phyloP scores from a whole-genome alignment of 805 yeast species.

The Myxozyma monticola region DNA sequence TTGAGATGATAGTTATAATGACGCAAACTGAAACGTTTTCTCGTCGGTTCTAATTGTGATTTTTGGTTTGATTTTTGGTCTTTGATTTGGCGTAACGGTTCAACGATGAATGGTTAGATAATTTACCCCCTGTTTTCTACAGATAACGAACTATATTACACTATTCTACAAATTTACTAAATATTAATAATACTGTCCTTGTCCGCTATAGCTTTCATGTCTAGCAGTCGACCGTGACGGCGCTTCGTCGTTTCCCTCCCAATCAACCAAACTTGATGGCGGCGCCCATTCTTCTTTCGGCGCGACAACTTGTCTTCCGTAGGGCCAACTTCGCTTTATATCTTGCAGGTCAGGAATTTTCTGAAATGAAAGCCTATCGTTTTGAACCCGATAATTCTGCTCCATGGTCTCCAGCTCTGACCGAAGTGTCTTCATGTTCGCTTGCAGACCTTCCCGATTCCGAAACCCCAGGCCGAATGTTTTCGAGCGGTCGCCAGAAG shows the following conservation, averaged over 20 bases:
- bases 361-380: conserved; percentile 38
- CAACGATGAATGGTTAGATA: neutral
- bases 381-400: conserved; percentile 34
- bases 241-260: conserved; percentile 7
- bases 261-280: conserved; percentile 18
- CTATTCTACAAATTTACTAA: neutral
- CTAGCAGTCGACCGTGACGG: neutral
- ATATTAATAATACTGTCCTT: conserved; percentile 22
- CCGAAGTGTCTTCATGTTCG: conserved; percentile 21
- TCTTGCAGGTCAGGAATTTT: conserved; percentile 36
- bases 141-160: neutral
- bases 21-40: neutral
- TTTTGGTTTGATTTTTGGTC: neutral
- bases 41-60: neutral
- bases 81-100: neutral
- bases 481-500: neutral
- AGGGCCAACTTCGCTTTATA: conserved; percentile 37
- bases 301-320: conserved; percentile 39
- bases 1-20: too few species aligned
- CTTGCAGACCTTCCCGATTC: conserved; percentile 10
- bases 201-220: conserved; percentile 22
- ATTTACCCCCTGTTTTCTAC: neutral
- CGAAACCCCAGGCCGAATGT: too few species aligned
- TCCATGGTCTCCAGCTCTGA: conserved; percentile 24
- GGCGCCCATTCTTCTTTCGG: conserved; percentile 36